Base-by-base conservation (phyloP, 2,329 filamentous ascomycete genomes). In the Davidsoniella virescens region DNA sequence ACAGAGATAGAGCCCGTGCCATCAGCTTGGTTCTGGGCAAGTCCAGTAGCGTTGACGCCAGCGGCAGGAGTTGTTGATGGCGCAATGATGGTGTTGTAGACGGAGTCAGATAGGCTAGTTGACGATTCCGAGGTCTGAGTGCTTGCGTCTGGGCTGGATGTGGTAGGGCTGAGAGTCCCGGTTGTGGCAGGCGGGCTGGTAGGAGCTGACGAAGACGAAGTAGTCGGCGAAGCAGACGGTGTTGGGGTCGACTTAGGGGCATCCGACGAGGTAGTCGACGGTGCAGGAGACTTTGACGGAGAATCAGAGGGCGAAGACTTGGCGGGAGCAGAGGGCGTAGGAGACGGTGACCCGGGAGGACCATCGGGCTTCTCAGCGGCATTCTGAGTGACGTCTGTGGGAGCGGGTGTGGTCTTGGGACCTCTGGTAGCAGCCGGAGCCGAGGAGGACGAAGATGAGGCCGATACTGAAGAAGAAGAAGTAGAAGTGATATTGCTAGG, bases 21-120 rank as follows among this genome's bases (percentile, higher is more conserved):
- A 14, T 47, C 20, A 17, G 23, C 10, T n/a, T 47, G 36, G 7
- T 44, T 38, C 7, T 33, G 23, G 9, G 46, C 7, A 40, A 48
- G 25, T 4, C 26, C 44, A 6, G 44, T 40, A 6, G 47, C 25
- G 36, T 20, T 20, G 12, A 14, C 26, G n/a, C 9, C 20, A 6
- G 33, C 20, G 20, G 47, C 29, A 10, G 51, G 23, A 43, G 50
- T 52, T 4, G 47, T 20, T n/a, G 50, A 42, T 20, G 46, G 23
- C 12, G 46, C 40, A 12, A 52, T 49, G 20, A 52, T 52, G 26
- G 47, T 45, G 38, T 41, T 47, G 33, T 45, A 52, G 33, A 52
- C 38, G 16, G 36, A 26, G 4, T 52, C 46, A n/a, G 46, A 49
- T 7, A 52, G 41, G 16, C 29, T 44, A 18, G 44, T 48, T 5